phyloP scores from a whole-genome alignment of 768 basidiomycete species.

The Boletales sp. region DNA sequence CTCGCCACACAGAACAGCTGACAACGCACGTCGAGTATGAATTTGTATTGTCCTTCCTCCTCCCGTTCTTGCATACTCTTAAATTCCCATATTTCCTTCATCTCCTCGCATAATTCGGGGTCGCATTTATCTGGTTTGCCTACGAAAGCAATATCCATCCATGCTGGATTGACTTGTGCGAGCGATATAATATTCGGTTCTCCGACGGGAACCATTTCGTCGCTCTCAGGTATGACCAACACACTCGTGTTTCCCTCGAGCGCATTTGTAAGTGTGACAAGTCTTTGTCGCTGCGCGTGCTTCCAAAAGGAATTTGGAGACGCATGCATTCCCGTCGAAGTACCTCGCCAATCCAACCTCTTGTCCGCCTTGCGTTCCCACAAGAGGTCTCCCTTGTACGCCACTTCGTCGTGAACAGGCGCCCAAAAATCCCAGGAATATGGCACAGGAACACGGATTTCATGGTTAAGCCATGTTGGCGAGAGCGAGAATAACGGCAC shows the following conservation, averaged over 20 bases:
- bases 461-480: conserved; percentile 48
- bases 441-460: conserved; percentile 46
- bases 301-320: conserved; percentile 41
- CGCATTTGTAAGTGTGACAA: conserved; percentile 44
- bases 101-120: conserved; percentile 32
- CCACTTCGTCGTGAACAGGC: conserved; percentile 26
- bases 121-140: conserved; percentile 45
- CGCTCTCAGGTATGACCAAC: conserved; percentile 30
- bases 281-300: conserved; percentile 45
- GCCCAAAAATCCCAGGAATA: conserved; percentile 43
- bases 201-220: conserved; percentile 31
- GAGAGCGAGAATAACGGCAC: conserved; percentile 54
- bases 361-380: conserved; percentile 66
- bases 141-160: conserved; percentile 60
- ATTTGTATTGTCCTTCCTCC: conserved; percentile 58
- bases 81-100: conserved; percentile 51
- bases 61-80: conserved; percentile 38
- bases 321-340: conserved; percentile 64
- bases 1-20: too few species aligned
- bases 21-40: conserved; percentile 50
- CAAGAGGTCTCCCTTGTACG: conserved; percentile 46
- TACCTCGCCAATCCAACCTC: conserved; percentile 68
- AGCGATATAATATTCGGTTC: conserved; percentile 32
- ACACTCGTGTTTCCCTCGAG: conserved; percentile 38
- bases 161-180: conserved; percentile 45